A percentile compares a stretch with the other conserved stretches of the same genome.
Conservation (phyloP, 306 rosid genomes). For the Inga leiocalycina region DNA sequence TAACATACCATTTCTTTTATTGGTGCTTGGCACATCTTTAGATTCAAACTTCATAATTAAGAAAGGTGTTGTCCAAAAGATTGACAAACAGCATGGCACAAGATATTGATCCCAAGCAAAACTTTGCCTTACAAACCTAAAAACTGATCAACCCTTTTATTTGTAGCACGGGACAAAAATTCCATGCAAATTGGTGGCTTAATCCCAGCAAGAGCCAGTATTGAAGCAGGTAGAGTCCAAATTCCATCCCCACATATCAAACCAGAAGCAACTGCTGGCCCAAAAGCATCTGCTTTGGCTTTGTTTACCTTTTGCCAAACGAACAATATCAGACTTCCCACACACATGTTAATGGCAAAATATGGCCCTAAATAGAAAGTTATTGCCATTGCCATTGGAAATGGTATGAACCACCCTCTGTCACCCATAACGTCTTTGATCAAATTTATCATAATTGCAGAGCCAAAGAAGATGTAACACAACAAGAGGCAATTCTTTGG, state of each 20-base stretch:
- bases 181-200: constrained; percentile 62
- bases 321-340: constrained; percentile 53
- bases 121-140: constrained; percentile 36
- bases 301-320: constrained; percentile 47
- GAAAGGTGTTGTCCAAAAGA: not conserved
- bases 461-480: constrained; percentile 46
- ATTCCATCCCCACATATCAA: constrained; percentile 64
- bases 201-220: constrained; percentile 52
- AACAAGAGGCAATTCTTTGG: constrained; percentile 50
- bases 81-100: no score
- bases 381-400: constrained; percentile 63
- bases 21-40: not conserved
- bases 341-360: constrained; percentile 59
- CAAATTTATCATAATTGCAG: constrained; percentile 41
- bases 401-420: constrained; percentile 50
- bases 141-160: constrained; percentile 37
- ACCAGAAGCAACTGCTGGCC: constrained; percentile 59
- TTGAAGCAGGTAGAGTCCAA: constrained; percentile 57
- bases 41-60: not conserved
- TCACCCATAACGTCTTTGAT: constrained; percentile 43
- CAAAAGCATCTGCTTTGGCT: constrained; percentile 53
- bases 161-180: constrained; percentile 52
- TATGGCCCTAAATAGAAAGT: constrained; percentile 56
- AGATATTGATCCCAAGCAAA: constrained; percentile 20
- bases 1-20: not conserved